Conservation (phyloP, 75 land plant genomes). For the Sequoiadendron giganteum region DNA sequence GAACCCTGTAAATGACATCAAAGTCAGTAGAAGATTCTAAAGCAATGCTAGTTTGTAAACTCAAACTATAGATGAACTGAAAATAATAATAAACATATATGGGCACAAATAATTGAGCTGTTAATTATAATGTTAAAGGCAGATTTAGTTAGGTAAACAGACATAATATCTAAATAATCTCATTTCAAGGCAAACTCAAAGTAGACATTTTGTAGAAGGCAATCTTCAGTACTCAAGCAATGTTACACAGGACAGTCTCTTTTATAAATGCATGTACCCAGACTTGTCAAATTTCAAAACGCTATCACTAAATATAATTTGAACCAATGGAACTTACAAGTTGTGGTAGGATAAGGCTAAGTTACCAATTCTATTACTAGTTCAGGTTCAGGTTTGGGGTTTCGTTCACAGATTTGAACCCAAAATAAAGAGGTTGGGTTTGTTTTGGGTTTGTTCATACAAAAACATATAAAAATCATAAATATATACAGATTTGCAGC, state of each 20-base stretch:
- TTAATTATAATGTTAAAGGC: background rate
- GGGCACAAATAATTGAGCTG: background rate
- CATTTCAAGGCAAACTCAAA: background rate
- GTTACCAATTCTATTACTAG: background rate
- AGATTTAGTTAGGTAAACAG: background rate
- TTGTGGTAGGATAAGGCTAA: background rate
- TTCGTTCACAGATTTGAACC: too few species aligned
- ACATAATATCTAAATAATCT: too few species aligned
- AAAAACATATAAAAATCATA: too few species aligned
- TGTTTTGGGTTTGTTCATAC: too few species aligned
- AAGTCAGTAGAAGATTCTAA: background rate
- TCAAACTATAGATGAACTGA: background rate
- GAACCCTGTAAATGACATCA: conserved; percentile 4
- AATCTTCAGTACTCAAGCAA: background rate
- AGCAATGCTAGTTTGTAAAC: background rate
- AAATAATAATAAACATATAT: background rate
- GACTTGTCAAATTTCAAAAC: background rate
- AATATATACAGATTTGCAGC: too few species aligned
- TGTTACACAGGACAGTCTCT: background rate
- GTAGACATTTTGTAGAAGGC: background rate
- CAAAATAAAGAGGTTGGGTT: too few species aligned
- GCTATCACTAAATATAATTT: background rate
- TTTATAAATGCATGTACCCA: background rate
- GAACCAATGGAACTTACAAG: background rate
- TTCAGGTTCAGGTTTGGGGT: too few species aligned